phyloP scores from a whole-genome alignment of 371 early-diverging fungal genomes.

The Mycotypha africana region DNA sequence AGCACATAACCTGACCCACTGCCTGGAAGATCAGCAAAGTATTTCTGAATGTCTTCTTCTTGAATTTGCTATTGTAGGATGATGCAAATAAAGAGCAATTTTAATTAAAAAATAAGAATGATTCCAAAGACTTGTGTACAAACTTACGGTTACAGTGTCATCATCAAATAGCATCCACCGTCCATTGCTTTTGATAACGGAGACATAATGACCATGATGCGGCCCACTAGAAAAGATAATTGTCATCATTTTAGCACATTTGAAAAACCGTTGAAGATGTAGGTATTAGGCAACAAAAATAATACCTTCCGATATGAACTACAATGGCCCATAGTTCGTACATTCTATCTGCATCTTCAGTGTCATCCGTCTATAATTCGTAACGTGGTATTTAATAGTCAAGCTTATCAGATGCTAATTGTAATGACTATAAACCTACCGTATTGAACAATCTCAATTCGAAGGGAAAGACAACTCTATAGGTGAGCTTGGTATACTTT shows the following conservation, averaged over 20 bases:
- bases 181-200: slow-evolving; percentile 79
- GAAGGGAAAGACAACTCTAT: slow-evolving; percentile 91
- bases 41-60: slow-evolving; percentile 76
- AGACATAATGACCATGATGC: slow-evolving; percentile 95
- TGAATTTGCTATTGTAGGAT: slow-evolving; percentile 47
- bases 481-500: slow-evolving; percentile 88
- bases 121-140: not conserved
- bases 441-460: slow-evolving; percentile 93
- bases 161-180: slow-evolving; percentile 96
- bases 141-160: slow-evolving; percentile 76
- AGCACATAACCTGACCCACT: slow-evolving; percentile 81
- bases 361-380: slow-evolving; percentile 68
- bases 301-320: slow-evolving; percentile 91
- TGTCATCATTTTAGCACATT: too few species aligned
- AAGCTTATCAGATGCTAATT: not conserved
- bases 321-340: slow-evolving; percentile 88
- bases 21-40: slow-evolving; percentile 77
- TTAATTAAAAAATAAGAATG: not conserved
- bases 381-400: not conserved
- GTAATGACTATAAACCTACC: slow-evolving; percentile 31
- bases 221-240: slow-evolving; percentile 77
- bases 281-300: too few species aligned
- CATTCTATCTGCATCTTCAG: slow-evolving; percentile 77
- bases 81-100: too few species aligned
- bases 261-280: too few species aligned